These are phyloP conservation scores for Lepidopterella palustris DNA, from an alignment of 495 filamentous ascomycete species.

Conservation along the genomic window DNA sequence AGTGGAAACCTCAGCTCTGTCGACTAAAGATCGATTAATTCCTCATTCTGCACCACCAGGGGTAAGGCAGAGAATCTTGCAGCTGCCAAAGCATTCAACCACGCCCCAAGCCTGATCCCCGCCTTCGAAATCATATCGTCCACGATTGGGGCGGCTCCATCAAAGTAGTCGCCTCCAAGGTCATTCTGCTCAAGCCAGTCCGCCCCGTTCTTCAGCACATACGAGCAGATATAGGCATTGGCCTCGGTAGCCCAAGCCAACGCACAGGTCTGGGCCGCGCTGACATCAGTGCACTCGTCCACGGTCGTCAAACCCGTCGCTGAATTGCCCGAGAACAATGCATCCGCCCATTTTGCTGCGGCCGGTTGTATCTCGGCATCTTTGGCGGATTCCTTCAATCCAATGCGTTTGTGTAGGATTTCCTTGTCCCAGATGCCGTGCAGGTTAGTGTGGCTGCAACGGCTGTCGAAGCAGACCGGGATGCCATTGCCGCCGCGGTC, in stretches of 20 bases:
- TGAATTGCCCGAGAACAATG: neutral
- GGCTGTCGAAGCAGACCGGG: conserved; percentile 4
- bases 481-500: conserved; percentile 15
- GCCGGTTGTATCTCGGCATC: neutral
- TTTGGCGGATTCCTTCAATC: neutral
- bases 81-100: neutral
- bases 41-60: neutral
- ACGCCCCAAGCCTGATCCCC: neutral
- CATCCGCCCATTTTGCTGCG: conserved; percentile 4
- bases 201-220: neutral
- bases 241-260: neutral
- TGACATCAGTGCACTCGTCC: neutral
- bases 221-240: neutral
- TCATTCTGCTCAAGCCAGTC: neutral
- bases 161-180: neutral
- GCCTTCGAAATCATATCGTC: neutral
- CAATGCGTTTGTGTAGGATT: conserved; percentile 1
- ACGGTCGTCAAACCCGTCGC: neutral
- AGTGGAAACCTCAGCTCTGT: neutral
- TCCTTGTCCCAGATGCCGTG: conserved; percentile 15
- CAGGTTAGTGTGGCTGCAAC: neutral
- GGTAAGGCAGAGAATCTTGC: neutral
- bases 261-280: neutral
- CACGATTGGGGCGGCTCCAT: neutral
- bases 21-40: too few relatives aligned